Evolutionary conservation across 805 yeast genomes (phyloP).

Genomic region (Blastobotrys mokoenaii): DNA sequence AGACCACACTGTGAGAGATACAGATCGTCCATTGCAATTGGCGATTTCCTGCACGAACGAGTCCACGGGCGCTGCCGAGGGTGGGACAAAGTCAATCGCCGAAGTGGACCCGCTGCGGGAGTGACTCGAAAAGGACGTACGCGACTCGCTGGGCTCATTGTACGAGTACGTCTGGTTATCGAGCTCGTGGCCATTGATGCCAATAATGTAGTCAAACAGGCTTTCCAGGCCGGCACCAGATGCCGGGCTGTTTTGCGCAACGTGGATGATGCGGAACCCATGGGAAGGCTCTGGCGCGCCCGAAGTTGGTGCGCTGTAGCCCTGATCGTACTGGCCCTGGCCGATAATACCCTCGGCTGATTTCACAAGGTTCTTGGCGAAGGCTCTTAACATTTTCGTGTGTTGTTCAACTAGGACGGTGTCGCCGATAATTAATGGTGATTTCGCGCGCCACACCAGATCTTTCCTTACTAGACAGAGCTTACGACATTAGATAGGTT

Average conservation of each 20-base stretch:
- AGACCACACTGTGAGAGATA: conserved; percentile 66
- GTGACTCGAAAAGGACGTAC: background rate
- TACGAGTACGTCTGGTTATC: conserved; percentile 1
- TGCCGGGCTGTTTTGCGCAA: conserved; percentile 40
- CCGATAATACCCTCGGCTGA: conserved; percentile 34
- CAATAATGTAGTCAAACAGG: conserved; percentile 82
- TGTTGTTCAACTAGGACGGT: background rate
- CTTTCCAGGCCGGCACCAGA: conserved; percentile 57
- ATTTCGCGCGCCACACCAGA: background rate
- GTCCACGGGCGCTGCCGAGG: conserved; percentile 17
- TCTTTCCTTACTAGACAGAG: too few species aligned
- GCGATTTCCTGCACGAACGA: conserved; percentile 35
- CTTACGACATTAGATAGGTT: too few species aligned
- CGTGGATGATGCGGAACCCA: conserved; percentile 55
- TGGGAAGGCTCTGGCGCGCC: conserved; percentile 12
- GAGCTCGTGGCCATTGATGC: conserved; percentile 60
- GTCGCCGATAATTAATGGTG: background rate
- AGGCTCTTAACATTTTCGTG: conserved; percentile 41
- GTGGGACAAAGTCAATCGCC: background rate
- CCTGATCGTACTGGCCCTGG: conserved; percentile 8
- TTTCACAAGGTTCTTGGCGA: conserved; percentile 56
- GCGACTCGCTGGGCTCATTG: background rate
- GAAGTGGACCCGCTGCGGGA: background rate
- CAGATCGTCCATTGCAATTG: conserved; percentile 32
- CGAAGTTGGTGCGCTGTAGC: background rate